Evolutionary conservation across 2,329 filamentous ascomycete genomes (phyloP).

Genomic region (Colletotrichum sp.): DNA sequence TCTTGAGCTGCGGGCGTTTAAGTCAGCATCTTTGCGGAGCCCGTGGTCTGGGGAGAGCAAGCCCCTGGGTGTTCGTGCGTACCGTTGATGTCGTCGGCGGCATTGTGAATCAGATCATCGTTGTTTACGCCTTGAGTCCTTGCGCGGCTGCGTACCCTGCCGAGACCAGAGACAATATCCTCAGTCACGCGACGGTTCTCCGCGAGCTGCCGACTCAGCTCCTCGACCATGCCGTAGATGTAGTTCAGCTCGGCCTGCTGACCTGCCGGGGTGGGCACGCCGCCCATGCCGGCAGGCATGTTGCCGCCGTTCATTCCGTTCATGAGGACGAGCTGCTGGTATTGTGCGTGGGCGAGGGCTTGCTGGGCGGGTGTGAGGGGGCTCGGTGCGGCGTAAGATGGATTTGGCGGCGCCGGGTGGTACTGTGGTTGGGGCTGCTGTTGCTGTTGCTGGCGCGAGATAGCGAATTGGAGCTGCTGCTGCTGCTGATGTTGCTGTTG

Average conservation of each 20-base stretch:
- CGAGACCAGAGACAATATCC: conserved; percentile 68
- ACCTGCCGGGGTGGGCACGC: conserved; percentile 66
- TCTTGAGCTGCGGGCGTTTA: conserved; percentile 53
- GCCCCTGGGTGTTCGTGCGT: conserved; percentile 23
- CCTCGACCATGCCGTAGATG: conserved; percentile 72
- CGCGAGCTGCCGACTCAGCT: conserved; percentile 66
- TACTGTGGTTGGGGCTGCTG: conserved; percentile 20
- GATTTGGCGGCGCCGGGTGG: conserved; percentile 21
- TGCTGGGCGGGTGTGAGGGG: conserved; percentile 23
- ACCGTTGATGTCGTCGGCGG: conserved; percentile 64
- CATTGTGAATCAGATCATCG: conserved; percentile 61
- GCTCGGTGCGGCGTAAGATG: conserved; percentile 15
- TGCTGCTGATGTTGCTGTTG: conserved; percentile 20
- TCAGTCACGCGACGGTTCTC: conserved; percentile 67
- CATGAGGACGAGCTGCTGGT: conserved; percentile 37
- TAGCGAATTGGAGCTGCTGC: conserved; percentile 1
- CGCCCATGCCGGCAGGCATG: conserved; percentile 50
- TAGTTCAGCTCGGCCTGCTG: conserved; percentile 73
- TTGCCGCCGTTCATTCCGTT: conserved; percentile 56
- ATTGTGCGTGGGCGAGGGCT: conserved; percentile 20
- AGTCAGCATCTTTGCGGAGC: neutral
- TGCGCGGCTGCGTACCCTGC: conserved; percentile 64
- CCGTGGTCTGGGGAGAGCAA: neutral
- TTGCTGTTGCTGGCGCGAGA: conserved; percentile 24
- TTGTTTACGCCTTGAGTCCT: conserved; percentile 58